phyloP scores from a whole-genome alignment of 169 alveolate species.

The Plasmodium blacklocki region DNA sequence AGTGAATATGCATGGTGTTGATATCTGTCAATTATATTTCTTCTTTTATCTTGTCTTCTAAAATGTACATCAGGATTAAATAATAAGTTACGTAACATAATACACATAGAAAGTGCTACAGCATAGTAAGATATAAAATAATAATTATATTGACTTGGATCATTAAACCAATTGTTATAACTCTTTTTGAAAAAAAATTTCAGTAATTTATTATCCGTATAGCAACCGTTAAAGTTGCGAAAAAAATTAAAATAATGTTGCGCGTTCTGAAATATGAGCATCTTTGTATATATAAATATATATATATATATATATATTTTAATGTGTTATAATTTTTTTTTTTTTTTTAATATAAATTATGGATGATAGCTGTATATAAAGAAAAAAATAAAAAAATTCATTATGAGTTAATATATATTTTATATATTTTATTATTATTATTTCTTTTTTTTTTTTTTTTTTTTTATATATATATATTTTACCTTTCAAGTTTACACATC shows the following conservation, averaged over 20 bases:
- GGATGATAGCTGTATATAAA: too few species aligned
- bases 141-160: slow-evolving; percentile 85
- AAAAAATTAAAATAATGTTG: slow-evolving; percentile 69
- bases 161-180: slow-evolving; percentile 86
- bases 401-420: too few species aligned
- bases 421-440: too few species aligned
- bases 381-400: too few species aligned
- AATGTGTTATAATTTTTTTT: too few species aligned
- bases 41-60: slow-evolving; percentile 77
- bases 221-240: slow-evolving; percentile 76
- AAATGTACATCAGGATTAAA: slow-evolving; percentile 77
- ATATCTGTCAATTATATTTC: slow-evolving; percentile 79
- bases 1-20: slow-evolving; percentile 85
- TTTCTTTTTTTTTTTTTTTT: too few species aligned
- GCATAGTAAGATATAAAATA: slow-evolving; percentile 80
- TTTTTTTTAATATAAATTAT: too few species aligned
- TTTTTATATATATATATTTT: too few species aligned
- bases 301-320: too few species aligned
- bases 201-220: slow-evolving; percentile 84
- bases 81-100: slow-evolving; percentile 47
- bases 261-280: slow-evolving; percentile 74
- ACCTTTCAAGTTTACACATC: too few species aligned
- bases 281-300: background rate
- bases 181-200: slow-evolving; percentile 84
- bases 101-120: slow-evolving; percentile 44